A percentile compares a stretch with the other conserved stretches of the same genome.
Conservation (phyloP, 2,329 filamentous ascomycete species). For the Beauveria varroae region DNA sequence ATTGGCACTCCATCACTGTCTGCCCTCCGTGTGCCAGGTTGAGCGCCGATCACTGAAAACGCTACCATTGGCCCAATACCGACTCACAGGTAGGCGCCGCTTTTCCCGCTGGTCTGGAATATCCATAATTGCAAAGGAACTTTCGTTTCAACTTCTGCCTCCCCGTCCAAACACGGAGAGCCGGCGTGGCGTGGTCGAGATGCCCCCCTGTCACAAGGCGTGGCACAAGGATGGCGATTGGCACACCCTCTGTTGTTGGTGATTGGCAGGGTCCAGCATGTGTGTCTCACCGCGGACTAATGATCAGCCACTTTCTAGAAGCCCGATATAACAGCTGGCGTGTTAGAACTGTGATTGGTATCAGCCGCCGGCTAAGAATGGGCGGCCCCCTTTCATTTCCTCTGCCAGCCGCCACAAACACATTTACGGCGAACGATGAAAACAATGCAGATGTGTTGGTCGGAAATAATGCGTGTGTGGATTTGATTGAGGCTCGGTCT, state of each 20-base stretch:
- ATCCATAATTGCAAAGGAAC: neutral
- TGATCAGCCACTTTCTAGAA: conserved; percentile 10
- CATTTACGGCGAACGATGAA: neutral
- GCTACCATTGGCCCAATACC: neutral
- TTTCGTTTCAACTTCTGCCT: conserved; percentile 6
- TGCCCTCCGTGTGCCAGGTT: neutral
- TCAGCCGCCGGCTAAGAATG: neutral
- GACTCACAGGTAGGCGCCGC: neutral
- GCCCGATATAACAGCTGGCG: neutral
- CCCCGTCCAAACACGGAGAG: neutral
- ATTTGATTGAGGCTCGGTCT: neutral
- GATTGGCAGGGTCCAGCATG: conserved; percentile 9
- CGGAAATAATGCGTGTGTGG: neutral
- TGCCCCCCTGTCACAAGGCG: conserved; percentile 2
- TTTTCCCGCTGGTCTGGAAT: neutral
- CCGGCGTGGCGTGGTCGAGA: neutral
- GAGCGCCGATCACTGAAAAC: conserved; percentile 2
- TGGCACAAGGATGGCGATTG: neutral
- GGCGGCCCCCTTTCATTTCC: conserved; percentile 7
- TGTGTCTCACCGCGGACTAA: conserved; percentile 6
- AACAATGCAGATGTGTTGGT: neutral
- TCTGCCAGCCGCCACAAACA: conserved; percentile 1
- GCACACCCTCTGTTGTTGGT: conserved; percentile 3
- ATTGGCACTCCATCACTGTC: neutral
- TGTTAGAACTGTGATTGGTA: neutral